Evolutionary conservation across 108 stramenopile genomes (phyloP), one percentile per base, ranked within the genome.

Genomic region (Hondaea fermentalgiana): DNA sequence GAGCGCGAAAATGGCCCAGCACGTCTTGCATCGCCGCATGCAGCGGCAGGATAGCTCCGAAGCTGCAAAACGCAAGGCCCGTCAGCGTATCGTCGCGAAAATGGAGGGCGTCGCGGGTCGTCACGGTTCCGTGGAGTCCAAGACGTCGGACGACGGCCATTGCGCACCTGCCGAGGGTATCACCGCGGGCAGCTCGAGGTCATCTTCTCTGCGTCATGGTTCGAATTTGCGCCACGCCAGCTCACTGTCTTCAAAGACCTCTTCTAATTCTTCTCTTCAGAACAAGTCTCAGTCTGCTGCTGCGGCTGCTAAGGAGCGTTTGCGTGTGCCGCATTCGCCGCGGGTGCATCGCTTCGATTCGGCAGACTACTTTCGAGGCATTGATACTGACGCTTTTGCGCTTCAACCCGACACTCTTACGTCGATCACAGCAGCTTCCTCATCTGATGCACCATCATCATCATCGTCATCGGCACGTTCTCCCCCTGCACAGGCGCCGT

Each of bases 311-410:
- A 14, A 23, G 10, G 4, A 69, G 64, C 64, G 64, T 0, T 17
- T 69, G 14, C 64, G 25, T 14, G 8, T 4, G 25, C 35, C 25
- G 64, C 64, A 69, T 69, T 69, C 64, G 42, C 64, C 64, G 42
- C 64, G 64, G 21, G 64, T 69, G 64, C 64, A 69, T 23, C 76
- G 76, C 51, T 83, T 83, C 76, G 76, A 83, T 45, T 83, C 76
- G n/a, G 76, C 76, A 16, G 76, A 83, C 28, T 83, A 83, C 23
- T 83, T 83, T 35, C 45, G 76, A 6, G 76, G 76, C 51, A 83
- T 83, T 17, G 64, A 69, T 69, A 42, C 64, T 10, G 64, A 69
- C 42, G 5, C 14, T 23, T 69, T 69, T 23, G 55, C 17, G 64
- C 42, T 42, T 17, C 64, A 69, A 23, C 14, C 42, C 5, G 64